A percentile compares a stretch with the other conserved stretches of the same genome.
phyloP scores from a whole-genome alignment of 148 eudicot species.

The Fallopia convolvulus region DNA sequence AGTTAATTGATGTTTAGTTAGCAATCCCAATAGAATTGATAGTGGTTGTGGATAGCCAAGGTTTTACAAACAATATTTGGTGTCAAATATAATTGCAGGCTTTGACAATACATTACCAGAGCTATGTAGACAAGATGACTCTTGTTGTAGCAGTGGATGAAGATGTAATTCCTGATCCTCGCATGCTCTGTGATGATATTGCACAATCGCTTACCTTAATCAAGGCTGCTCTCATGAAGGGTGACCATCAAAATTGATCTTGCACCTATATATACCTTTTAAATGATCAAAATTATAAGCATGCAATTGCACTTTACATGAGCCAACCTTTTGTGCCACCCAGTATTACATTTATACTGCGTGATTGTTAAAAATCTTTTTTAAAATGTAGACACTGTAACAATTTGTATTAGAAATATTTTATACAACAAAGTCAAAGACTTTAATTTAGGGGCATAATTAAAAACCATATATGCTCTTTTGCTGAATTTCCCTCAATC shows the following conservation, averaged over 20 bases:
- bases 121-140: constrained; percentile 42
- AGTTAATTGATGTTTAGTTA: no score
- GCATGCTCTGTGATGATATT: constrained; percentile 45
- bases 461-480: no score
- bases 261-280: background rate
- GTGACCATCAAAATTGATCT: background rate
- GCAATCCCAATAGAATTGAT: background rate
- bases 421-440: no score
- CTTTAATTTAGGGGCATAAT: no score
- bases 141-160: constrained; percentile 39
- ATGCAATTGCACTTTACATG: background rate
- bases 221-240: constrained; percentile 22
- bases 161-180: constrained; percentile 43
- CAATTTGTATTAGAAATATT: no score
- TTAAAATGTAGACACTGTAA: no score
- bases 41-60: background rate
- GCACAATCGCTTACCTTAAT: constrained; percentile 35
- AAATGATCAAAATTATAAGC: background rate
- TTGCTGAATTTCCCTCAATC: no score
- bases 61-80: background rate
- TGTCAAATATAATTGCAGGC: constrained; percentile 31
- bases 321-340: background rate
- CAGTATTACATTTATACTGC: no score
- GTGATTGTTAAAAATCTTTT: no score
- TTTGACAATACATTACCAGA: constrained; percentile 41